phyloP scores from a whole-genome alignment of 306 rosid genomes.

The Herpetospermum pedunculosum region DNA sequence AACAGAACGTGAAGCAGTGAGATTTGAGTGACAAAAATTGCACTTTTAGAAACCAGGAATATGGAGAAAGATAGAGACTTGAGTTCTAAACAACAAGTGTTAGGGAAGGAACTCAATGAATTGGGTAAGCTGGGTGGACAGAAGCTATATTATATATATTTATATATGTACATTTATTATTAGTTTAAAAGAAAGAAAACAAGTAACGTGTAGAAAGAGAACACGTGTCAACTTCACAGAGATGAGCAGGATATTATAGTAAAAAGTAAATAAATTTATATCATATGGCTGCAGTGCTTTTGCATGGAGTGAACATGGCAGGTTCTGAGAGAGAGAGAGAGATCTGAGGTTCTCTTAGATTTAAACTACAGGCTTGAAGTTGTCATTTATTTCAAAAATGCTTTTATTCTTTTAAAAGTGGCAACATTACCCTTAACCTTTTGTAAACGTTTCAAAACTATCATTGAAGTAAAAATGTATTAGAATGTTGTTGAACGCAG shows the following conservation, averaged over 20 bases:
- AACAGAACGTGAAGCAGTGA: too few relatives aligned
- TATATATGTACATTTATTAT: background rate
- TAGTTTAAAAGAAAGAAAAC: background rate
- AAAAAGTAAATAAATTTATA: background rate
- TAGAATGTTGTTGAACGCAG: too few relatives aligned
- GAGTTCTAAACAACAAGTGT: background rate
- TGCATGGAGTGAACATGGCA: slow-evolving; percentile 5
- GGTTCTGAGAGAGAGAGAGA: background rate
- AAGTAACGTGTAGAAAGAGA: background rate
- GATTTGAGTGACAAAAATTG: background rate
- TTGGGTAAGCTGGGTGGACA: background rate
- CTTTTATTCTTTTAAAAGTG: too few relatives aligned
- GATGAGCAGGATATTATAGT: background rate
- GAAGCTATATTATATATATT: background rate
- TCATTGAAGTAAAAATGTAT: too few relatives aligned
- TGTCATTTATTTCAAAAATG: too few relatives aligned
- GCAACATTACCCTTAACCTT: too few relatives aligned
- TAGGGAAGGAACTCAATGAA: background rate
- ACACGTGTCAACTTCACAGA: slow-evolving; percentile 1
- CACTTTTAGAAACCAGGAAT: background rate
- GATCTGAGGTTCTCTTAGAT: background rate
- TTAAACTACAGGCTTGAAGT: too few relatives aligned
- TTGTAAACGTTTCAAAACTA: too few relatives aligned
- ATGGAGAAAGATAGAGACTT: background rate
- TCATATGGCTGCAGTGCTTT: background rate